These are phyloP conservation scores for Galerina sulciceps DNA, from an alignment of 768 basidiomycete species.

Conservation along the genomic window DNA sequence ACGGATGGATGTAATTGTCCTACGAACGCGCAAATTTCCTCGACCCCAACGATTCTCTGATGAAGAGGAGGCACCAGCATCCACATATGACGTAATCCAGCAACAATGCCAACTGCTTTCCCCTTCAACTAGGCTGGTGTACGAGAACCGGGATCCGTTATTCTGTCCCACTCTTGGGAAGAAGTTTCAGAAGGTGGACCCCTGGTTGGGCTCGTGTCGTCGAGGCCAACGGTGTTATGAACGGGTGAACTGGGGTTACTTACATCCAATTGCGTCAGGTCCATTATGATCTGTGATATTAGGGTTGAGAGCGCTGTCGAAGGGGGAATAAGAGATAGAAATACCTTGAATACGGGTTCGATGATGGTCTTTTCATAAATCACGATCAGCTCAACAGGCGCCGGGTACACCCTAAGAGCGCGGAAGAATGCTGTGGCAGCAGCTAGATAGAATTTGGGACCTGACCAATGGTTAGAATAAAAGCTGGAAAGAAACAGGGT, in stretches of 20 bases:
- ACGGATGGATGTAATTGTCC: slow-evolving; percentile 20
- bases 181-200: slow-evolving; percentile 86
- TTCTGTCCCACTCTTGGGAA: slow-evolving; percentile 89
- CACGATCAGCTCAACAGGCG: slow-evolving; percentile 90
- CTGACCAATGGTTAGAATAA: slow-evolving; percentile 41
- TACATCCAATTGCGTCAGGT: slow-evolving; percentile 88
- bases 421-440: slow-evolving; percentile 93
- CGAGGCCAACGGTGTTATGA: slow-evolving; percentile 26
- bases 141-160: slow-evolving; percentile 75
- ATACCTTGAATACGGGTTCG: slow-evolving; percentile 76
- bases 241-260: slow-evolving; percentile 60
- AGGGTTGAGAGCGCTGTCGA: neutral
- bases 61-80: slow-evolving; percentile 12
- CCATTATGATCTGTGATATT: slow-evolving; percentile 54
- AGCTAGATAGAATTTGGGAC: slow-evolving; percentile 74
- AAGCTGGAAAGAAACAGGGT: neutral
- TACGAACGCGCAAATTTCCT: slow-evolving; percentile 27
- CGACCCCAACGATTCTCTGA: slow-evolving; percentile 16
- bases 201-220: slow-evolving; percentile 59
- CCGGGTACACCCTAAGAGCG: slow-evolving; percentile 92
- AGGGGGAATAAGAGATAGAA: slow-evolving; percentile 17
- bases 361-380: slow-evolving; percentile 95
- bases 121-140: slow-evolving; percentile 42
- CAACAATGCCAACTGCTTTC: slow-evolving; percentile 1
- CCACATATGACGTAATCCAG: slow-evolving; percentile 22